Base-by-base conservation (phyloP, 352 stramenopile genomes). In the Phytophthora syringae region DNA sequence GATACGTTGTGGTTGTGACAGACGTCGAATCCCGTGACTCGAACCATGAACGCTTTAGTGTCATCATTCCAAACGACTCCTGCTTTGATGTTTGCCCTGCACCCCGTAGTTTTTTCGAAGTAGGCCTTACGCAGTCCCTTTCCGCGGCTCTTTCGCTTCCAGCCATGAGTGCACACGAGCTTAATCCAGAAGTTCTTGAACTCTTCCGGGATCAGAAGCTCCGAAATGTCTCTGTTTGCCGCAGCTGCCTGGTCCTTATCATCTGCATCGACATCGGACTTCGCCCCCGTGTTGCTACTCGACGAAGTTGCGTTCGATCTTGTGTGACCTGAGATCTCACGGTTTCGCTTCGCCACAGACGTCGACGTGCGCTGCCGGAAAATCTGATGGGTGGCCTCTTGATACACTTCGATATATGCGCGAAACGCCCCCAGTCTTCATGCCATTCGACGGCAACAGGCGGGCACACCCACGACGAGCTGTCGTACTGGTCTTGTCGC, bases 171-270 rank as follows among this genome's bases (percentile, higher is more conserved):
- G 13, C 37, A 65, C 13, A 58, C 47, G 1, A 65, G 7, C 20
- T 65, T 65, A 2, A 58, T 52, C 47, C 58, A 65, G 39, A 65
- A 52, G 16, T 48, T 58, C 16, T 58, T 53, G 39, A 65, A 65
- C 15, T 16, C 18, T 21, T 34, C 18, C 1, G 48, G 57, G 10
- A 65, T 52, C 18, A 58, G 7, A 6, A n/a, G 32, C 7, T 39
- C 32, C 12, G 32, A 32, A 32, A 32, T 32, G 27, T 9, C 27
- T 32, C 5, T 16, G 12, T 16, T 10, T 3, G 32, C 24, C 0
- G 24, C 15, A 28, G 9, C 28, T 30, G 30, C 30, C 9, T 30
- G 10, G 21, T 32, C 37, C n/a, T 10, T 21, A 21, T 10, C n/a
- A 12, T 43, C 16, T 43, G 16, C 36, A 9, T 43, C n/a, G 18